These are phyloP conservation scores for Phytophthora cryptogea DNA, from an alignment of 352 stramenopile species.

Conservation along the genomic window DNA sequence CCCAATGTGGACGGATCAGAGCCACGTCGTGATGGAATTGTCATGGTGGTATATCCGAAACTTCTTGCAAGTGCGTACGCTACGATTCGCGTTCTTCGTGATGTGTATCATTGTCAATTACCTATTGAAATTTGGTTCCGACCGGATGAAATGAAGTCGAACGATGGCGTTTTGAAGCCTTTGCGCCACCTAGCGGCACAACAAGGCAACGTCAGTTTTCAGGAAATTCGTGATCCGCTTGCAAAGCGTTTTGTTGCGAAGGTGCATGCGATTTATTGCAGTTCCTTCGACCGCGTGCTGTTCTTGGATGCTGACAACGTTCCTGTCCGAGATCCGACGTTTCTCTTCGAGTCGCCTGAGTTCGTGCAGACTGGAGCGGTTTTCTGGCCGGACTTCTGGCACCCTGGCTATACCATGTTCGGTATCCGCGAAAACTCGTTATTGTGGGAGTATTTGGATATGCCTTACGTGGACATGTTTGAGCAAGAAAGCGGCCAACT, in stretches of 20 bases:
- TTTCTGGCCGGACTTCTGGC: slow-evolving; percentile 73
- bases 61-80: slow-evolving; percentile 48
- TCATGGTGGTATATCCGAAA: slow-evolving; percentile 61
- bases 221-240: slow-evolving; percentile 25
- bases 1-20: slow-evolving; percentile 7
- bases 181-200: slow-evolving; percentile 34
- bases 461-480: slow-evolving; percentile 43
- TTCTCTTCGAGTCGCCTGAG: slow-evolving; percentile 33
- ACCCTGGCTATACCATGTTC: slow-evolving; percentile 51
- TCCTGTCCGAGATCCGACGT: slow-evolving; percentile 47
- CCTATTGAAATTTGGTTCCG: slow-evolving; percentile 62
- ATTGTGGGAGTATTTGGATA: slow-evolving; percentile 54
- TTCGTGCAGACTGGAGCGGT: slow-evolving; percentile 46
- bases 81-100: slow-evolving; percentile 36
- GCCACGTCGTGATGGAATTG: slow-evolving; percentile 29
- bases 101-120: slow-evolving; percentile 37
- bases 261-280: slow-evolving; percentile 51
- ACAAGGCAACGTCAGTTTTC: slow-evolving; percentile 23
- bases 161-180: slow-evolving; percentile 23
- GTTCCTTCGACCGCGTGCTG: slow-evolving; percentile 44
- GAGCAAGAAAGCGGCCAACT: slow-evolving; percentile 62
- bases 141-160: slow-evolving; percentile 33
- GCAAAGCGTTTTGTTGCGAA: slow-evolving; percentile 53
- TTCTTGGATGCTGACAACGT: slow-evolving; percentile 63
- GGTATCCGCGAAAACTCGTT: slow-evolving; percentile 47